phyloP scores from a whole-genome alignment of 345 rosid genomes.

The Adansonia digitata region DNA sequence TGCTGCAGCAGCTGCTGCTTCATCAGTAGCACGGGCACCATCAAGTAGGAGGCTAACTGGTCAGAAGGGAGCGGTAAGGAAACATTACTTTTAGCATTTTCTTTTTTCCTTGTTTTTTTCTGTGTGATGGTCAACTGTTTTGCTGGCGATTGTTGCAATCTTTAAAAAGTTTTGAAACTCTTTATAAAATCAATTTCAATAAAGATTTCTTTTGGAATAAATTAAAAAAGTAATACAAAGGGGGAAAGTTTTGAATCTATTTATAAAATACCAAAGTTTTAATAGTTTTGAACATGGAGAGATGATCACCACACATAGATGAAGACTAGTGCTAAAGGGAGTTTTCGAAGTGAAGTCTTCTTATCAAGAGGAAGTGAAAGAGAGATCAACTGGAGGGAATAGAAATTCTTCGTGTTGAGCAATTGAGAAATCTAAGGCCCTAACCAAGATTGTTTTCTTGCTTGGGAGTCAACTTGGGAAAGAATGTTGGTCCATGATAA shows the following conservation, averaged over 20 bases:
- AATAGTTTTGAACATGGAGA: not conserved
- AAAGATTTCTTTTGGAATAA: not conserved
- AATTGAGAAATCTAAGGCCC: not conserved
- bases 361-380: not conserved
- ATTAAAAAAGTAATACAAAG: not conserved
- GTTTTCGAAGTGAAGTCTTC: not conserved
- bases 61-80: slow-evolving; percentile 55
- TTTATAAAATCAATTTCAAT: not conserved
- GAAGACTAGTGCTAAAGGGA: not conserved
- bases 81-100: not conserved
- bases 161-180: not conserved
- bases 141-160: not conserved
- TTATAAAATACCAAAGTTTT: not conserved
- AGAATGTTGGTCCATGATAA: not conserved
- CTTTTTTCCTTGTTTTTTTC: not conserved
- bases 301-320: not conserved
- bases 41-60: slow-evolving; percentile 64
- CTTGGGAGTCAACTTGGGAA: not conserved
- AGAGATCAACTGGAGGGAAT: not conserved
- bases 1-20: slow-evolving; percentile 96
- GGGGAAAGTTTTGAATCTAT: not conserved
- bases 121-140: not conserved
- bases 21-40: slow-evolving; percentile 81
- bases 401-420: not conserved
- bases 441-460: not conserved